Conservation (phyloP, 768 basidiomycete genomes). For the Kondoa malvinella region DNA sequence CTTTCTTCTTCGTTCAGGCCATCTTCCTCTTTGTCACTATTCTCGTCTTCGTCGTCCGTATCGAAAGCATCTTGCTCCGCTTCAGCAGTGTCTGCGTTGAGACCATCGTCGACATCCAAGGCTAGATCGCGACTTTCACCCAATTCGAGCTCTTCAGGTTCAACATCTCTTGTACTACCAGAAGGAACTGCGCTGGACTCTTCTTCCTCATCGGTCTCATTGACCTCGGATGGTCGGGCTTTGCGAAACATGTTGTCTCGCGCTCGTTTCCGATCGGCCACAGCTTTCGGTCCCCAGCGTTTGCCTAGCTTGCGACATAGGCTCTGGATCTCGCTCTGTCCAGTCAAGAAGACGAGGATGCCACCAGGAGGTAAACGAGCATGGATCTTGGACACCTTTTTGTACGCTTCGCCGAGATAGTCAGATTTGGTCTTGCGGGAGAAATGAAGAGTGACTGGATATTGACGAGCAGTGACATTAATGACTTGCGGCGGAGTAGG, state of each 20-base stretch:
- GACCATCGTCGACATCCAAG: slow-evolving; percentile 43
- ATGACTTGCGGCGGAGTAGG: slow-evolving; percentile 72
- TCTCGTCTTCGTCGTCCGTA: slow-evolving; percentile 56
- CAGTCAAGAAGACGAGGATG: slow-evolving; percentile 82
- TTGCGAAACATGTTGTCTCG: slow-evolving; percentile 20
- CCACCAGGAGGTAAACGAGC: slow-evolving; percentile 79
- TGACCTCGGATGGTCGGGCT: neutral
- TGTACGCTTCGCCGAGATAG: slow-evolving; percentile 76
- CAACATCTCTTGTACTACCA: slow-evolving; percentile 45
- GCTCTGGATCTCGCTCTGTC: slow-evolving; percentile 81
- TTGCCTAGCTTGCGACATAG: slow-evolving; percentile 67
- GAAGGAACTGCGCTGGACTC: slow-evolving; percentile 14
- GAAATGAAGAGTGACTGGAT: slow-evolving; percentile 91
- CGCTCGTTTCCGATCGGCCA: slow-evolving; percentile 40
- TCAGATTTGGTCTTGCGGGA: slow-evolving; percentile 66
- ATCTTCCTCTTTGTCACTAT: slow-evolving; percentile 37
- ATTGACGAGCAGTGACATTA: slow-evolving; percentile 71
- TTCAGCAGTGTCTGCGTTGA: slow-evolving; percentile 38
- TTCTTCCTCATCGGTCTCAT: slow-evolving; percentile 8
- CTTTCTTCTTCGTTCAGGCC: slow-evolving; percentile 44
- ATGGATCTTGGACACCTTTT: slow-evolving; percentile 82
- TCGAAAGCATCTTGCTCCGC: slow-evolving; percentile 46
- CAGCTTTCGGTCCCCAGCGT: slow-evolving; percentile 51
- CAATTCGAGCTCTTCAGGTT: slow-evolving; percentile 64
- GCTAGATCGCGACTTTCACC: slow-evolving; percentile 34